Percentiles rank a stretch among this genome's conserved stretches.
Evolutionary conservation across 2,329 filamentous ascomycete species (phyloP).

Genomic region (Ophiostoma perfectum): DNA sequence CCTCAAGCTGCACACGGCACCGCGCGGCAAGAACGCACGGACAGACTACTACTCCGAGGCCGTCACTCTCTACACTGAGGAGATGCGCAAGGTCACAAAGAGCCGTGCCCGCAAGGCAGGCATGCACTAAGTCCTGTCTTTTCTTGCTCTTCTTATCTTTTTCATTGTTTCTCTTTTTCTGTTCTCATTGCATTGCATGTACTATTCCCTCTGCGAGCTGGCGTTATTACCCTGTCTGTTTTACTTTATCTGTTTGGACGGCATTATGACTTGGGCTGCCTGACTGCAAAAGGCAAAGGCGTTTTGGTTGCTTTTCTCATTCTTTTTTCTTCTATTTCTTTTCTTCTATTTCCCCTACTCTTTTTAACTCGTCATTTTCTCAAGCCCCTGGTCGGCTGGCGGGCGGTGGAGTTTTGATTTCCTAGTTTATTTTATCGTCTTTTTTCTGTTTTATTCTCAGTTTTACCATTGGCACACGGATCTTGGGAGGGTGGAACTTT

Average conservation of each 20-base stretch:
- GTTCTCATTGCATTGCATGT: slow-evolving; percentile 10
- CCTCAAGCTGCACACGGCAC: slow-evolving; percentile 35
- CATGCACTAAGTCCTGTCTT: slow-evolving; percentile 3
- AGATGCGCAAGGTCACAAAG: slow-evolving; percentile 27
- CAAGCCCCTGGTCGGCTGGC: not conserved
- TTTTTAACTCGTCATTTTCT: slow-evolving; percentile 11
- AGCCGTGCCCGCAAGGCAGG: slow-evolving; percentile 23
- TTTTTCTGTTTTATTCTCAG: not conserved
- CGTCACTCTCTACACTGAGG: slow-evolving; percentile 27
- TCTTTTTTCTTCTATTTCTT: not conserved
- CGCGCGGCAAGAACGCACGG: slow-evolving; percentile 32
- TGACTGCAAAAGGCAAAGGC: slow-evolving; percentile 9
- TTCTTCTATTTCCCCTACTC: slow-evolving; percentile 10
- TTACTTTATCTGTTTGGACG: not conserved
- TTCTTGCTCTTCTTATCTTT: not conserved
- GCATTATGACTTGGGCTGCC: slow-evolving; percentile 12
- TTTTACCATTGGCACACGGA: not conserved
- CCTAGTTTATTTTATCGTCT: not conserved
- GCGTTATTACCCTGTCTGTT: not conserved
- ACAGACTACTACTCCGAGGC: slow-evolving; percentile 33
- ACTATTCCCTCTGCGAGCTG: slow-evolving; percentile 15
- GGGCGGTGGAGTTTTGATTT: not conserved
- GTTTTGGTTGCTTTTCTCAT: slow-evolving; percentile 2
- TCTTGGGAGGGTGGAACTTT: slow-evolving; percentile 4
- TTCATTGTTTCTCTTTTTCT: not conserved